Evolutionary conservation across 140 eudicot genomes (phyloP).

Genomic region (Senecio squalidus): DNA sequence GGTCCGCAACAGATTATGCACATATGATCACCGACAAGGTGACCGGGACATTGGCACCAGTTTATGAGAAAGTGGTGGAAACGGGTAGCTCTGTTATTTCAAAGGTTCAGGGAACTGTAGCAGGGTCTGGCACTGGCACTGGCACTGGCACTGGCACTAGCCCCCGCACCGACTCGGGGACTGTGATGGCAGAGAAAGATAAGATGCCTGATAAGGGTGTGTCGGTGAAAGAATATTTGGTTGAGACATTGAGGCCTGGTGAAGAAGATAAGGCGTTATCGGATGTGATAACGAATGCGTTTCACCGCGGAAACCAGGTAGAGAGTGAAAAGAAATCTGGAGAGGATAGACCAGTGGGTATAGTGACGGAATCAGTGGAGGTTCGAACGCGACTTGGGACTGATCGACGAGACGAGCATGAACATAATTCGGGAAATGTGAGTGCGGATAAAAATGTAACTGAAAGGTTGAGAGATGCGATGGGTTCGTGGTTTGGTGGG

Average conservation of each 20-base stretch:
- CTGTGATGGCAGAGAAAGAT: background rate
- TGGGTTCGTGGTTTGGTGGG: conserved; percentile 48
- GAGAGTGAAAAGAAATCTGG: conserved; percentile 17
- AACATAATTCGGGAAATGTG: conserved; percentile 18
- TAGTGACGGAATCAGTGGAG: conserved; percentile 59
- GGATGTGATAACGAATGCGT: conserved; percentile 37
- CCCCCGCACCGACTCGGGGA: background rate
- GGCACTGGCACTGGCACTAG: conserved; percentile 18
- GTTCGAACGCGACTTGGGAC: conserved; percentile 46
- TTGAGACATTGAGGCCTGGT: conserved; percentile 58
- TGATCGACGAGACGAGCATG: conserved; percentile 12
- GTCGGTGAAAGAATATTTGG: conserved; percentile 45
- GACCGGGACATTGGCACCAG: conserved; percentile 40
- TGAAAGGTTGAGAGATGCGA: conserved; percentile 42
- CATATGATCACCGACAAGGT: conserved; percentile 40
- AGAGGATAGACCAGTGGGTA: conserved; percentile 31
- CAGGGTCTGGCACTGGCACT: conserved; percentile 5
- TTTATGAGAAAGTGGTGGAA: conserved; percentile 47
- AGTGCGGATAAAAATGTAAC: conserved; percentile 34
- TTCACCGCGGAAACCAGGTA: conserved; percentile 17
- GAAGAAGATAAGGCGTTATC: conserved; percentile 70
- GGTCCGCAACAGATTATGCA: conserved; percentile 33
- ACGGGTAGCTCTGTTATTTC: conserved; percentile 41
- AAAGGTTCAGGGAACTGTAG: conserved; percentile 34
- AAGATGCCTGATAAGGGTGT: conserved; percentile 35